Evolutionary conservation across 208 protist species (phyloP).

Genomic region (Acanthamoeba sp.): DNA sequence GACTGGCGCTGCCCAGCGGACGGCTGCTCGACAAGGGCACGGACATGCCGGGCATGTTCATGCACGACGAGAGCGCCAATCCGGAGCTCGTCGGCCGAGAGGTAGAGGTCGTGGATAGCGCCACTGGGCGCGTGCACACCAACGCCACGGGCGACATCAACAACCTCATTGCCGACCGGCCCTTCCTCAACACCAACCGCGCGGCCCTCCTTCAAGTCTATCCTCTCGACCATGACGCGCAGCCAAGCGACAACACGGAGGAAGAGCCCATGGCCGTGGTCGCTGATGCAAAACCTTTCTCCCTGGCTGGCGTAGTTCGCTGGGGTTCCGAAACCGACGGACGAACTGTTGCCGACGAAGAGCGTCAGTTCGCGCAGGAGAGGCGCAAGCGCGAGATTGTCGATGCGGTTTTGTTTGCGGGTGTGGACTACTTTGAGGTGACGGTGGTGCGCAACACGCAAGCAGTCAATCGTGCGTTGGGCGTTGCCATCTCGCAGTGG

Average conservation of each 20-base stretch:
- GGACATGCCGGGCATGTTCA: background rate
- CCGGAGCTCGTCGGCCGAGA: background rate
- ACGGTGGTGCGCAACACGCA: background rate
- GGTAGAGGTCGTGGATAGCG: background rate
- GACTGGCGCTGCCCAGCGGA: background rate
- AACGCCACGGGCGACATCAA: background rate
- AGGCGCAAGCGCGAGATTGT: background rate
- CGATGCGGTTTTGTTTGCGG: background rate
- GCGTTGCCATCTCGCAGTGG: background rate
- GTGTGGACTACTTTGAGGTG: slow-evolving; percentile 38
- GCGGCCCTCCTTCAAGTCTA: background rate
- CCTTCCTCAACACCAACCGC: background rate
- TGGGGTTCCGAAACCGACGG: too few relatives aligned
- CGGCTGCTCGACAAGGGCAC: background rate
- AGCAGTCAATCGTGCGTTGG: too few relatives aligned
- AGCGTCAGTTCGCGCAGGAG: too few relatives aligned
- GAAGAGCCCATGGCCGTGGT: too few relatives aligned
- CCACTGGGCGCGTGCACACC: background rate
- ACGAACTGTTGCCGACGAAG: too few relatives aligned
- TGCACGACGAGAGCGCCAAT: too few relatives aligned
- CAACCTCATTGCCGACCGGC: background rate
- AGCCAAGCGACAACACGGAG: background rate
- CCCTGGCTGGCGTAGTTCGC: too few relatives aligned
- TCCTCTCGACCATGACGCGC: too few relatives aligned
- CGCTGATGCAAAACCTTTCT: too few relatives aligned